Percentiles rank a stretch among this genome's conserved stretches.
Evolutionary conservation across 2,329 filamentous ascomycete genomes (phyloP).

Genomic region (Tricladium varicosporioides): DNA sequence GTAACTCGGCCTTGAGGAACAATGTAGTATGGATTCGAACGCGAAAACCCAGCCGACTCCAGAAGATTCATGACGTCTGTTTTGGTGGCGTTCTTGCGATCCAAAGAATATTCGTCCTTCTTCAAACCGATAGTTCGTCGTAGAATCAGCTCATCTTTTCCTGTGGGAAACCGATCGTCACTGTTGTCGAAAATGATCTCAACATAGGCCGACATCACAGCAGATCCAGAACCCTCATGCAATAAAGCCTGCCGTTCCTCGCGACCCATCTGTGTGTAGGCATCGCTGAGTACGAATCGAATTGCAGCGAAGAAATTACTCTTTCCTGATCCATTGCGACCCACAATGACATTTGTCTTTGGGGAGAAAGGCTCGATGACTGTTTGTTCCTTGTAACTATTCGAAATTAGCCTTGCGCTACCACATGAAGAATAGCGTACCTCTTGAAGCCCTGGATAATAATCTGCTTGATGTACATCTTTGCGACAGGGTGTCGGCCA

Average conservation of each 20-base stretch:
- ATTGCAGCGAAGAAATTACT: slow-evolving; percentile 99
- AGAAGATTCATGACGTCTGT: slow-evolving; percentile 92
- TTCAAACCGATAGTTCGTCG: slow-evolving; percentile 94
- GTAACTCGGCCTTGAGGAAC: slow-evolving; percentile 97
- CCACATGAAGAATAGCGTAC: slow-evolving; percentile 44
- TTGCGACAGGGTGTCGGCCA: slow-evolving; percentile 29
- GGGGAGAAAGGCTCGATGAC: slow-evolving; percentile 98
- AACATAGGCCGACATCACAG: slow-evolving; percentile 99
- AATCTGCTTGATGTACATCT: slow-evolving; percentile 99
- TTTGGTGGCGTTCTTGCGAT: slow-evolving; percentile 94
- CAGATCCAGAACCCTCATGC: slow-evolving; percentile 97
- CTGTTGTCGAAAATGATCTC: slow-evolving; percentile 99
- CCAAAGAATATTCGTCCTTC: slow-evolving; percentile 97
- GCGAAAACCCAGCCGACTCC: slow-evolving; percentile 93
- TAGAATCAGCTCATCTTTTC: slow-evolving; percentile 84
- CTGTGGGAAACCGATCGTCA: slow-evolving; percentile 92
- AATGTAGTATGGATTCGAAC: slow-evolving; percentile 98
- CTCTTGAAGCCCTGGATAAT: slow-evolving; percentile 99
- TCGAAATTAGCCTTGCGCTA: slow-evolving; percentile 13
- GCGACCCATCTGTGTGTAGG: slow-evolving; percentile 91
- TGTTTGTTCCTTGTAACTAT: slow-evolving; percentile 98
- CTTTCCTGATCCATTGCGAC: slow-evolving; percentile 98
- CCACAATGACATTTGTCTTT: slow-evolving; percentile 97
- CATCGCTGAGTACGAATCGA: slow-evolving; percentile 96
- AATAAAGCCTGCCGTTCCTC: slow-evolving; percentile 94